Conservation (phyloP, 192 early-diverging fungal species). For the Coemansia sp. region DNA sequence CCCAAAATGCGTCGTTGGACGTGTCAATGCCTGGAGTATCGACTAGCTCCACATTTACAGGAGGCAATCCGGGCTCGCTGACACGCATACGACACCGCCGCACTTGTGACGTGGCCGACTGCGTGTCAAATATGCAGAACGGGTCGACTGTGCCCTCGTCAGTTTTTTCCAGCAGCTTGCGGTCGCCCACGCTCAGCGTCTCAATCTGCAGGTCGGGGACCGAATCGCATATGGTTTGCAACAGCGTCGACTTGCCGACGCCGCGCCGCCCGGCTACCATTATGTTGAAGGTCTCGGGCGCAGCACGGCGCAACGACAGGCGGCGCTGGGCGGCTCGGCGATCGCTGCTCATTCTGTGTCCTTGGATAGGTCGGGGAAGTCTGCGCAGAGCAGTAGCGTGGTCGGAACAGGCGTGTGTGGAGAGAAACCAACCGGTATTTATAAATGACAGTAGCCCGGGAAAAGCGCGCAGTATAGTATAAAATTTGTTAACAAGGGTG, state of each 20-base stretch:
- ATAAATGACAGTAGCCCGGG: no score
- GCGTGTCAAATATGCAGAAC: slow-evolving; percentile 46
- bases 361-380: no score
- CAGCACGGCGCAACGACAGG: slow-evolving; percentile 23
- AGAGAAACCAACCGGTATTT: no score
- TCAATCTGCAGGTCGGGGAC: slow-evolving; percentile 24
- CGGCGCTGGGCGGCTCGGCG: slow-evolving; percentile 6
- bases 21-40: slow-evolving; percentile 46
- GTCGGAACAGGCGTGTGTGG: no score
- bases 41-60: slow-evolving; percentile 30
- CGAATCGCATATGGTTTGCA: slow-evolving; percentile 68
- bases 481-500: no score
- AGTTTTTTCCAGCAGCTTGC: slow-evolving; percentile 5
- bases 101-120: slow-evolving; percentile 20
- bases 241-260: slow-evolving; percentile 72
- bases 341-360: no score
- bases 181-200: slow-evolving; percentile 22
- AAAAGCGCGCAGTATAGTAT: no score
- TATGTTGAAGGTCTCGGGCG: slow-evolving; percentile 39
- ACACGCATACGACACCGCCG: slow-evolving; percentile 18
- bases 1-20: slow-evolving; percentile 9
- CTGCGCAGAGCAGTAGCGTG: no score
- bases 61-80: slow-evolving; percentile 9
- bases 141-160: slow-evolving; percentile 34
- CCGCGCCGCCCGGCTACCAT: slow-evolving; percentile 41